Base-by-base conservation (phyloP, 2,329 filamentous ascomycete species). In the Colletotrichum nymphaeae region DNA sequence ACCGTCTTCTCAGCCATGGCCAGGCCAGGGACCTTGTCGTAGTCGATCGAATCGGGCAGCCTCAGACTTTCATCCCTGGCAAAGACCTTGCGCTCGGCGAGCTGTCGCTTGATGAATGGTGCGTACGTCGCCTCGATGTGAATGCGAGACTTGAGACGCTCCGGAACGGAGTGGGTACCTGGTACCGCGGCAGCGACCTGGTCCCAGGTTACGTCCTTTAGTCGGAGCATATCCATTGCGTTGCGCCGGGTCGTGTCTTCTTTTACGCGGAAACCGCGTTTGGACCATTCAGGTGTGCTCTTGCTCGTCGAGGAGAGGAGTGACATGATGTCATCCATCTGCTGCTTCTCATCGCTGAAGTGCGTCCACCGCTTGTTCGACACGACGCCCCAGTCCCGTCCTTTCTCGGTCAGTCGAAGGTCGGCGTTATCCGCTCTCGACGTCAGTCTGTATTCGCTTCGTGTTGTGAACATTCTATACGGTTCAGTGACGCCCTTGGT, bases 401-500 rank as follows among this genome's bases (percentile, higher is more conserved):
- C 97, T 80, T 93, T 92, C 35, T 89, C 87, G 0, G 97, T 98
- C 35, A 99, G 90, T 2, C 97, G 92, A 5, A 93, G 83, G 83
- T 99, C 97, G 46, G 97, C 97, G 80, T 99, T 99, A 85, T 99
- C 97, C 58, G 97, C 93, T 75, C 97, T 93, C 2, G 95, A 91
- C 56, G 93, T 94, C 89, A 99, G 95, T 75, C 97, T 94, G 83
- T 97, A 99, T 84, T 99, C 97, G 84, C 94, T 97, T 75, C 97
- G 92, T 6, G 94, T 94, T 2, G 97, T 99, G 85, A 99, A 99
- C 95, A 99, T 98, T 76, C 97, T 92, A 83, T 99, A 99, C 1
- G 97, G 97, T 80, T 99, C 97, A 2, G 94, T 95, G 35, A 99
- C 97, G 60, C 97, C 97, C 83, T 98, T 98, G 26, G 96, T 98